Evolutionary conservation across 129 eudicot genomes (phyloP).

Genomic region (Centella asiatica): DNA sequence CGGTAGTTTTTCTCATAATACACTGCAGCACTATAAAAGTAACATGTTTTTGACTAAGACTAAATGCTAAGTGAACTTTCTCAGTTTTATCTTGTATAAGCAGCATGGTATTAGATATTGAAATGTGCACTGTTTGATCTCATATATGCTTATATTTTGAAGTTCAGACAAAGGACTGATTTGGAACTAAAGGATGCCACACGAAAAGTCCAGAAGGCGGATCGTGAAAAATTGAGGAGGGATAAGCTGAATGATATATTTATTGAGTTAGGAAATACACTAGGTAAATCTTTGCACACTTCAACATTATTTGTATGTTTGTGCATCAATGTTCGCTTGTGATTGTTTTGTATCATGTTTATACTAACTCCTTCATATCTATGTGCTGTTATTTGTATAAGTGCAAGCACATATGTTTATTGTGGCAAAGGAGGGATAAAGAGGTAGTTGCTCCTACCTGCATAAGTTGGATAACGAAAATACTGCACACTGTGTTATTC

Average conservation of each 20-base stretch:
- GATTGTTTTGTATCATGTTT: neutral
- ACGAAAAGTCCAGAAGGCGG: conserved; percentile 53
- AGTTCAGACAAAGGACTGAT: conserved; percentile 31
- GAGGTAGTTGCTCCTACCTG: too few species aligned
- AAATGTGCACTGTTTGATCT: neutral
- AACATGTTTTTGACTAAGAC: too few species aligned
- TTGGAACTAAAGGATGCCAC: conserved; percentile 37
- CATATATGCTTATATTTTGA: neutral
- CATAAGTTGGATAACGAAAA: too few species aligned
- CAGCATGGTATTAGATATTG: neutral
- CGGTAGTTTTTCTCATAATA: too few species aligned
- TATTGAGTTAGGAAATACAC: conserved; percentile 38
- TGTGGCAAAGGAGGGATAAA: too few species aligned
- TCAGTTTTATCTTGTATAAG: neutral
- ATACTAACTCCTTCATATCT: neutral
- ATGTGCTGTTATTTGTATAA: too few species aligned
- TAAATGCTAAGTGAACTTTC: too few species aligned
- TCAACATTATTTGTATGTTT: neutral
- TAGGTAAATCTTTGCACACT: conserved; percentile 30
- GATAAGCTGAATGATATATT: conserved; percentile 48
- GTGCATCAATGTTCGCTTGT: neutral
- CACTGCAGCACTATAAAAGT: too few species aligned
- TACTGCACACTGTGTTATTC: too few species aligned
- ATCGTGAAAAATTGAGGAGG: conserved; percentile 55
- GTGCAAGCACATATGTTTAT: too few species aligned